Conservation (phyloP, 192 early-diverging fungal species). For the Mortierella claussenii region DNA sequence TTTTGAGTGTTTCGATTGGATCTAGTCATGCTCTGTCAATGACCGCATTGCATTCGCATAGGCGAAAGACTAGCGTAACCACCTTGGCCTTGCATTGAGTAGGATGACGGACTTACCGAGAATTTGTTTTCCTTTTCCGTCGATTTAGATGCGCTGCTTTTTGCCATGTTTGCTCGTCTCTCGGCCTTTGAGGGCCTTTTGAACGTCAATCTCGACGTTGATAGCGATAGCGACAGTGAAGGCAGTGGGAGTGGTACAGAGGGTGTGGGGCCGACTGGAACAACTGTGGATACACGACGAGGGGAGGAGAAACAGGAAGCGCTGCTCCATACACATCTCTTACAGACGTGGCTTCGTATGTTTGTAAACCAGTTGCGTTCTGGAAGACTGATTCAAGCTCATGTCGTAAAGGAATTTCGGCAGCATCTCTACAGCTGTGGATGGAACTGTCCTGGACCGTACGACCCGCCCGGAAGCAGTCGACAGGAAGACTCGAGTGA, state of each 20-base stretch:
- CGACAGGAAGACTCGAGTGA: slow-evolving; percentile 77
- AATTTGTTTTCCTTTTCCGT: too few relatives aligned
- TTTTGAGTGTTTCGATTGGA: background rate
- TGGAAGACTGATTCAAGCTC: slow-evolving; percentile 64
- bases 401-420: slow-evolving; percentile 63
- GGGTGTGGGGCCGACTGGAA: background rate
- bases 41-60: too few relatives aligned
- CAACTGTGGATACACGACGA: background rate
- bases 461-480: slow-evolving; percentile 41
- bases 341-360: slow-evolving; percentile 63
- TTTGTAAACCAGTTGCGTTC: slow-evolving; percentile 71
- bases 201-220: slow-evolving; percentile 56
- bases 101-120: background rate
- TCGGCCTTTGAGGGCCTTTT: slow-evolving; percentile 69
- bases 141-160: slow-evolving; percentile 68
- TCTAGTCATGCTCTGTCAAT: too few relatives aligned
- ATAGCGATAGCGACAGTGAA: slow-evolving; percentile 53
- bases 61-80: too few relatives aligned
- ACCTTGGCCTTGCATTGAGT: too few relatives aligned
- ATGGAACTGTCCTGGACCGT: slow-evolving; percentile 57
- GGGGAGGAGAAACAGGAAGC: slow-evolving; percentile 19
- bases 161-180: slow-evolving; percentile 74
- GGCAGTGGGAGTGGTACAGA: slow-evolving; percentile 41
- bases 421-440: slow-evolving; percentile 59
- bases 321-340: slow-evolving; percentile 46